Conservation (phyloP, 805 yeast species). For the Starmerella floricola region DNA sequence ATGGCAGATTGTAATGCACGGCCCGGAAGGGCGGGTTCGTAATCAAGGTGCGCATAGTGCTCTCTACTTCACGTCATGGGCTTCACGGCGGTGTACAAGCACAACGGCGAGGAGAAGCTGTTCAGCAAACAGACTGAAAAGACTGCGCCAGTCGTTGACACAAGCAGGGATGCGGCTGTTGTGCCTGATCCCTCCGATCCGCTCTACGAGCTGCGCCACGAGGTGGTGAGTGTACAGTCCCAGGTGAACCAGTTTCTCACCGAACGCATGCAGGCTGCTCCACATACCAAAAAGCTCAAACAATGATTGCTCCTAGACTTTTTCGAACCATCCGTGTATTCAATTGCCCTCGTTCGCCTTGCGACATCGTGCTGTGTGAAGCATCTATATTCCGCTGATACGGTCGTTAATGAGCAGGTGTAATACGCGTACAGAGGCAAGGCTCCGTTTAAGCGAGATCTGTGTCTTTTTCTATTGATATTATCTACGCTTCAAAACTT, state of each 20-base stretch:
- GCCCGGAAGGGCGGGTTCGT: no score
- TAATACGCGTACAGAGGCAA: no score
- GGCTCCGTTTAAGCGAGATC: no score
- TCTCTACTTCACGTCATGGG: no score
- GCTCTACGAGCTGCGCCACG: slow-evolving; percentile 18
- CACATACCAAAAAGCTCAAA: slow-evolving; percentile 2
- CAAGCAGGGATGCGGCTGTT: slow-evolving; percentile 18
- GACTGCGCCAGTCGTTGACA: slow-evolving; percentile 7
- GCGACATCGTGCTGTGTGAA: no score
- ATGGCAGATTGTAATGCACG: no score
- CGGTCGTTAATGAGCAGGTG: no score
- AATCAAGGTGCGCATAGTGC: no score
- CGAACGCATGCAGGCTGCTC: slow-evolving; percentile 11
- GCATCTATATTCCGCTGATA: no score
- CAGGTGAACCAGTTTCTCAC: slow-evolving; percentile 22
- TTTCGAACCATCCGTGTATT: neutral
- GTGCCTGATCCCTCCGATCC: slow-evolving; percentile 14
- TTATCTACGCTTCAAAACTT: no score
- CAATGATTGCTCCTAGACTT: neutral
- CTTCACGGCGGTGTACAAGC: slow-evolving; percentile 12
- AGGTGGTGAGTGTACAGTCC: slow-evolving; percentile 20
- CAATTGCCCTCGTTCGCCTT: no score
- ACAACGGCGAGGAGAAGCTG: slow-evolving; percentile 8
- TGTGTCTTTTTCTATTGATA: no score
- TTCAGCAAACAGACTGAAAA: slow-evolving; percentile 11